Conservation (phyloP, 768 basidiomycete species). For the Russula dissimulans region DNA sequence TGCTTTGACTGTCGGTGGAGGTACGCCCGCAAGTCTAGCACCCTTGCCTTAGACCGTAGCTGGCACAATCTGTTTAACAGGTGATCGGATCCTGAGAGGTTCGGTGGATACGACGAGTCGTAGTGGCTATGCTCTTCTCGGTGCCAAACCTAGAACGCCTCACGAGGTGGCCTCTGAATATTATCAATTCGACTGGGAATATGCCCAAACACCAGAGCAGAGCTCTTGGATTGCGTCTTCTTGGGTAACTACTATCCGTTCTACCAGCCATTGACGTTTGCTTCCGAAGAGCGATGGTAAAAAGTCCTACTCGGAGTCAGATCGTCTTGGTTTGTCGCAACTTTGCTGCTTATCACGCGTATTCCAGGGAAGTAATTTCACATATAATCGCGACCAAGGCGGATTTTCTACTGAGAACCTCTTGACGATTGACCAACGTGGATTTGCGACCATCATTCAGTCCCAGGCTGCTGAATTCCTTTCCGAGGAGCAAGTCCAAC, state of each 20-base stretch:
- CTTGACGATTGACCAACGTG: constrained; percentile 51
- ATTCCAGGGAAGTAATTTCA: constrained; percentile 54
- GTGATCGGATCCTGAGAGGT: constrained; percentile 34
- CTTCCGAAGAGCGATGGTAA: constrained; percentile 20
- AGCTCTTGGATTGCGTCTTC: constrained; percentile 56
- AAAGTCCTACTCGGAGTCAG: constrained; percentile 30
- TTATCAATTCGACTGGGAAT: constrained; percentile 39
- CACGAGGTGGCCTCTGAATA: constrained; percentile 50
- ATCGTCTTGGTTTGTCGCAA: constrained; percentile 30
- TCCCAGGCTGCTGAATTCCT: constrained; percentile 50
- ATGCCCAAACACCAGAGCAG: constrained; percentile 52
- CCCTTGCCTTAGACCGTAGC: neutral
- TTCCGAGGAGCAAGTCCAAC: constrained; percentile 34
- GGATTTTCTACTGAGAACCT: constrained; percentile 50
- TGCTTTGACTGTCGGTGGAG: constrained; percentile 36
- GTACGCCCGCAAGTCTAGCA: constrained; percentile 25
- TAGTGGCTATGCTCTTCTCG: constrained; percentile 45
- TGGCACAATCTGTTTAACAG: constrained; percentile 25
- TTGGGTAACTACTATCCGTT: constrained; percentile 36
- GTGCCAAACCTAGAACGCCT: constrained; percentile 35
- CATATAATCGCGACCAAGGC: constrained; percentile 40
- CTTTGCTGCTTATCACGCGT: constrained; percentile 25
- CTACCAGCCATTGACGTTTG: constrained; percentile 21
- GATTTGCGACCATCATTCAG: constrained; percentile 49
- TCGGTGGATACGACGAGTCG: constrained; percentile 47